phyloP scores from a whole-genome alignment of 2,329 filamentous ascomycete genomes.

The Fusarium tanahbumbuense region DNA sequence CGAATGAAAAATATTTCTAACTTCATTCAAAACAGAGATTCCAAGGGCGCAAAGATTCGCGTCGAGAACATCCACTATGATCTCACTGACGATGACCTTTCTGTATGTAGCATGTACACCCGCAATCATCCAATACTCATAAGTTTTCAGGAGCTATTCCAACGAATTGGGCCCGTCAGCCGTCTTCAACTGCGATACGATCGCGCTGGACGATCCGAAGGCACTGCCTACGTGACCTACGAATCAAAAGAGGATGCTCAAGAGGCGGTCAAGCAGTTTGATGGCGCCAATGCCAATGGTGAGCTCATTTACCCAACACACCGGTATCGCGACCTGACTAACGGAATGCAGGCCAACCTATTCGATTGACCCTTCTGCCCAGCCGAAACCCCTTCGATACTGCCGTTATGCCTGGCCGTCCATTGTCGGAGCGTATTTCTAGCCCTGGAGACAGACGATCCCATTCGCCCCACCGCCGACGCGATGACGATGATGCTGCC shows the following conservation, averaged over 20 bases:
- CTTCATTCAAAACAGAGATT: conserved; percentile 55
- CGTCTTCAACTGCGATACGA: conserved; percentile 83
- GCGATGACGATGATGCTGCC: conserved; percentile 67
- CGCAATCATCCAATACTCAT: conserved; percentile 42
- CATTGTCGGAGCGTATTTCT: conserved; percentile 72
- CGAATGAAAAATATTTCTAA: conserved; percentile 25
- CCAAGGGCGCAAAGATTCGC: conserved; percentile 75
- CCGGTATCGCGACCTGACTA: conserved; percentile 1
- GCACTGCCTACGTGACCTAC: conserved; percentile 86
- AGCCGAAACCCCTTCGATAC: conserved; percentile 68
- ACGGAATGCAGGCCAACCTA: conserved; percentile 74
- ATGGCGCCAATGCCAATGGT: conserved; percentile 91
- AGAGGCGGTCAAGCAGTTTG: conserved; percentile 81
- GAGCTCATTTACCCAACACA: conserved; percentile 23
- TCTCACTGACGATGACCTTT: conserved; percentile 83
- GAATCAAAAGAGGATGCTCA: conserved; percentile 75
- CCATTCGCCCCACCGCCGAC: conserved; percentile 60
- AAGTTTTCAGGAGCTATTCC: conserved; percentile 76
- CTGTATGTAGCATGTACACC: conserved; percentile 62
- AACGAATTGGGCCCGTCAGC: conserved; percentile 77
- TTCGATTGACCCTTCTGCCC: conserved; percentile 75
- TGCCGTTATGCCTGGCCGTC: conserved; percentile 65
- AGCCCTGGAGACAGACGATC: conserved; percentile 69
- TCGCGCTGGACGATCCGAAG: conserved; percentile 87
- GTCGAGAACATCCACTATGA: conserved; percentile 96